These are phyloP conservation scores for Erythrophleum fordii DNA, from an alignment of 306 rosid genomes.

Conservation along the genomic window DNA sequence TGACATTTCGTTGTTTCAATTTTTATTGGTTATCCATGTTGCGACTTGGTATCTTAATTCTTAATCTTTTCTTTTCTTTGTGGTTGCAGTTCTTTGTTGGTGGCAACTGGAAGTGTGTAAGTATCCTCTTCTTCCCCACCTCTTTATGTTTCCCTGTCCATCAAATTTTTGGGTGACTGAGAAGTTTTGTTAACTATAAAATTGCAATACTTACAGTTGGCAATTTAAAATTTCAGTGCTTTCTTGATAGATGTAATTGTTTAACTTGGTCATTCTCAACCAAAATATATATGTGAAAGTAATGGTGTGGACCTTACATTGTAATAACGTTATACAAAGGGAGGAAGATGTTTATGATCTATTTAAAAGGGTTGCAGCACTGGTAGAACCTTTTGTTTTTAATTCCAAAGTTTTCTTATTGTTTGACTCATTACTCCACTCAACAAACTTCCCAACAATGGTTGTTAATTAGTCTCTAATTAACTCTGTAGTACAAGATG, in stretches of 20 bases:
- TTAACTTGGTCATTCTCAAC: neutral
- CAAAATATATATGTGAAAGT: neutral
- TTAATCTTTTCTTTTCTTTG: constrained; percentile 28
- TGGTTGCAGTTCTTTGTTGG: constrained; percentile 91
- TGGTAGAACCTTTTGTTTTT: neutral
- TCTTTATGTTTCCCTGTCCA: neutral
- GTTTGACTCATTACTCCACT: neutral
- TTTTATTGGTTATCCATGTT: neutral
- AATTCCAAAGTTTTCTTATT: neutral
- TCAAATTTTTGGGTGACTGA: neutral
- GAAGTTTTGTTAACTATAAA: neutral
- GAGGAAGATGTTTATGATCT: neutral
- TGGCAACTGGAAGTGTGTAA: constrained; percentile 99
- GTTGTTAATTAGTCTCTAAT: neutral
- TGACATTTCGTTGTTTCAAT: neutral
- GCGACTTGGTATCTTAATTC: constrained; percentile 19
- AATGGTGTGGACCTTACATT: neutral
- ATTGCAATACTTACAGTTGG: constrained; percentile 18
- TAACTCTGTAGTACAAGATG: neutral
- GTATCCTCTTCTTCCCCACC: constrained; percentile 36
- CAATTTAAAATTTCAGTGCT: neutral
- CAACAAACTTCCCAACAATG: neutral
- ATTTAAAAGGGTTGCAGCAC: neutral
- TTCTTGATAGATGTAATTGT: neutral
- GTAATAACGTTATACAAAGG: neutral